phyloP scores from a whole-genome alignment of 2,329 filamentous ascomycete species.

The Verticillium zaregamsianum region DNA sequence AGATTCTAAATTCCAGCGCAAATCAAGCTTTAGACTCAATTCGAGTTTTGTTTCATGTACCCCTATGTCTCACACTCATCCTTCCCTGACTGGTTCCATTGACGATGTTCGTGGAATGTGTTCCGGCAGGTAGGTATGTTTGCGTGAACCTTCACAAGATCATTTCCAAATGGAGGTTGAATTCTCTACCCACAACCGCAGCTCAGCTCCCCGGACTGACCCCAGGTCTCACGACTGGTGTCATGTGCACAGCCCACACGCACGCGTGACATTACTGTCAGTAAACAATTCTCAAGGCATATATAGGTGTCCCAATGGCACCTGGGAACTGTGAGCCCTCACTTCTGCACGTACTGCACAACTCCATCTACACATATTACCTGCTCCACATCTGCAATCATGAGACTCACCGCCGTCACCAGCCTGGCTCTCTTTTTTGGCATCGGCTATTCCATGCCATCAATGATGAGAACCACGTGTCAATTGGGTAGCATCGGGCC shows the following conservation, averaged over 20 bases:
- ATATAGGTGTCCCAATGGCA: neutral
- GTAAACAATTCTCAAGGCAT: neutral
- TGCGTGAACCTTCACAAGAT: neutral
- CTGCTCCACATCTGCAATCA: neutral
- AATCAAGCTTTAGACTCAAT: neutral
- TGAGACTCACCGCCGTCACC: neutral
- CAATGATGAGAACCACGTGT: neutral
- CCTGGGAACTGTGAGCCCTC: neutral
- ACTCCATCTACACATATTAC: neutral
- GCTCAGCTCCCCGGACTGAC: neutral
- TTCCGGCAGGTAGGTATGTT: neutral
- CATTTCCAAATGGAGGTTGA: neutral
- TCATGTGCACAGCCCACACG: neutral
- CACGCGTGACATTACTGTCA: neutral
- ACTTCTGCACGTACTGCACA: too few relatives aligned
- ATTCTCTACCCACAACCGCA: neutral
- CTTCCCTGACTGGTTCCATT: neutral
- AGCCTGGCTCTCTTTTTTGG: neutral
- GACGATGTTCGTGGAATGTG: neutral
- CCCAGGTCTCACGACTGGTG: neutral
- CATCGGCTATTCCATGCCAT: neutral
- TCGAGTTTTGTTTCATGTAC: neutral
- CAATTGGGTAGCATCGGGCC: neutral
- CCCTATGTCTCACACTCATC: neutral
- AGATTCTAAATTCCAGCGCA: neutral